These are phyloP conservation scores for Elsinoe arachidis DNA, from an alignment of 2,329 filamentous ascomycete species.

Conservation along the genomic window DNA sequence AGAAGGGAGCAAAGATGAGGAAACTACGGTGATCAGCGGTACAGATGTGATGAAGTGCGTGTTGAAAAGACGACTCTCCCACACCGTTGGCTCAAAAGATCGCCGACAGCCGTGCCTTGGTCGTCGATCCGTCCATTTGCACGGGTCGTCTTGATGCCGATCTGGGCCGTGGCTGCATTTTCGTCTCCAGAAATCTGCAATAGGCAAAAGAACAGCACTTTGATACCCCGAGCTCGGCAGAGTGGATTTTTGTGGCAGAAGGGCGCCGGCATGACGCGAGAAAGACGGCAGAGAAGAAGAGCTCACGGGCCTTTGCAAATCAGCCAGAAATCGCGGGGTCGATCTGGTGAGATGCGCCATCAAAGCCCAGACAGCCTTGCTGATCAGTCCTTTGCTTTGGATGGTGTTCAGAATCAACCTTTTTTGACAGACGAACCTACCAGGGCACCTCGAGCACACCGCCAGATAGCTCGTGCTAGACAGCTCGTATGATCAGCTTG, in stretches of 20 bases:
- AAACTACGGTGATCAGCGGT: conserved; percentile 9
- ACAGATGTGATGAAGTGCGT: neutral
- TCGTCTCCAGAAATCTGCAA: neutral
- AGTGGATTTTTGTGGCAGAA: neutral
- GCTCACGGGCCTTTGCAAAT: neutral
- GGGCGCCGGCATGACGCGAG: neutral
- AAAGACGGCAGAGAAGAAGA: neutral
- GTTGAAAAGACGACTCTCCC: neutral
- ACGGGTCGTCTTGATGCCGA: neutral
- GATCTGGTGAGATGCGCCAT: neutral
- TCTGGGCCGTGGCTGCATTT: neutral
- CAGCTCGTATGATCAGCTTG: no score
- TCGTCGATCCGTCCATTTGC: neutral
- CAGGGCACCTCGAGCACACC: no score
- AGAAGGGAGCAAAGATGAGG: neutral
- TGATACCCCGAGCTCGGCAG: neutral
- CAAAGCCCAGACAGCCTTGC: no score
- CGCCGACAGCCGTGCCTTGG: neutral
- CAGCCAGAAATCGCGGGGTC: neutral
- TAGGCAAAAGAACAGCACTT: neutral
- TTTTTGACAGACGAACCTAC: no score
- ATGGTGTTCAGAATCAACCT: no score
- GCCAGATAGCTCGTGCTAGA: no score
- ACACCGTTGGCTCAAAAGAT: neutral
- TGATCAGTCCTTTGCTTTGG: no score